Base-by-base conservation (phyloP, 2,329 filamentous ascomycete species). In the Colletotrichum simmondsii region DNA sequence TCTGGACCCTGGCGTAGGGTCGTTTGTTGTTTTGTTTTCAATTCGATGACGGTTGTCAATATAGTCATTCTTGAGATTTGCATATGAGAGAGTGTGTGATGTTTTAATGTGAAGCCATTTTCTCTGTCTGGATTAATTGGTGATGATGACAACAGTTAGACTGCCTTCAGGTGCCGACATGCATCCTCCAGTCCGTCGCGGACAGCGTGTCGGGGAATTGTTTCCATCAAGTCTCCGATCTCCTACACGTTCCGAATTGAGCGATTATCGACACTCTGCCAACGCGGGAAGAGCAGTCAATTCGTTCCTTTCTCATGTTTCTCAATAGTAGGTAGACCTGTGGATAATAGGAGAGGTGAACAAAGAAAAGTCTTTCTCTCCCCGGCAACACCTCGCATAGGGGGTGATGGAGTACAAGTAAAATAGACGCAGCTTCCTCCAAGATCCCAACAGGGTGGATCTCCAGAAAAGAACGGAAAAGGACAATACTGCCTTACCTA, bases 361-460 rank as follows among this genome's bases (percentile, higher is more conserved):
- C 19, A 22, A 26, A 28, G 53, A 56, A 64, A 11, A 62, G 49
- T 53, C 30, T 32, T 32, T 32, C 32, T 32, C 49, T 54, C 61
- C 61, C 62, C 52, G 46, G 62, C 62, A 65, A 65, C 53, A 56
- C 61, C 35, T n/a, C 42, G 42, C 42, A 49, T 49, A 49, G 42
- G 42, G 42, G 42, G 42, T 49, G 42, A 22, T n/a, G 42, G 8
- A 42, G 16, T 42, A 42, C 14, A 5, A 19, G 12, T 7, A 0
- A 19, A 5, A n/a, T n/a, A 22, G 42, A 49, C 42, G 19, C 42
- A n/a, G 19, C 42, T 22, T 49, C 19, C 58, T 14, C 2, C 22
- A 16, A 56, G 62, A 65, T 65, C 32, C 52, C 24, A 6, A 65
- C 62, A 65, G 62, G 62, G 62, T 30, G 62, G 52, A 14, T 14